These are phyloP conservation scores for Friedmanniomyces simplex DNA, from an alignment of 495 filamentous ascomycete species.

Conservation along the genomic window DNA sequence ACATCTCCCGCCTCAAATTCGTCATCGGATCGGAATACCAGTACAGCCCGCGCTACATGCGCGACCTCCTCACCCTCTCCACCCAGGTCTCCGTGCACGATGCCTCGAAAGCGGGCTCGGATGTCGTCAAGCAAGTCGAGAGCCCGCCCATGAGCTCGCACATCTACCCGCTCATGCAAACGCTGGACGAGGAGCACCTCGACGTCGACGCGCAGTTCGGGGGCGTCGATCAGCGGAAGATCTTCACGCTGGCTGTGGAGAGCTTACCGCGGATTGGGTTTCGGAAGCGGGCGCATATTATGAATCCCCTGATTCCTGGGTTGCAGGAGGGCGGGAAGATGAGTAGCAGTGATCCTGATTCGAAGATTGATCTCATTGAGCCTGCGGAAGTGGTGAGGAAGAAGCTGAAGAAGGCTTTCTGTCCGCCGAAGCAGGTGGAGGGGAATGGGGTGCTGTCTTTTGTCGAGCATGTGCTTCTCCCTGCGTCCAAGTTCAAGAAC, in stretches of 20 bases:
- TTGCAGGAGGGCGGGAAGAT: conserved; percentile 68
- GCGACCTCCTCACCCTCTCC: conserved; percentile 53
- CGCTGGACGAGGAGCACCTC: conserved; percentile 83
- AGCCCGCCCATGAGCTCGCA: conserved; percentile 67
- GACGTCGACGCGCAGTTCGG: conserved; percentile 73
- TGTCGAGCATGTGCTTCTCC: conserved; percentile 75
- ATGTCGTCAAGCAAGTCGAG: conserved; percentile 82
- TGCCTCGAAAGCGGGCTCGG: conserved; percentile 77
- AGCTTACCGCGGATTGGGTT: conserved; percentile 62
- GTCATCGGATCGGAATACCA: conserved; percentile 83
- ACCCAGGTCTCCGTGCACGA: conserved; percentile 42
- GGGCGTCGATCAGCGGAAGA: conserved; percentile 79
- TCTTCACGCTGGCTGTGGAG: conserved; percentile 74
- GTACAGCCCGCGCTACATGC: conserved; percentile 46
- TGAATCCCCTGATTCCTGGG: conserved; percentile 86
- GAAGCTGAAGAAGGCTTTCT: conserved; percentile 77
- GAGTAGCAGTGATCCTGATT: conserved; percentile 50
- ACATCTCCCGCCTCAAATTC: conserved; percentile 70
- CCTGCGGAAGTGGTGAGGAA: conserved; percentile 54
- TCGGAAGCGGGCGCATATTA: conserved; percentile 64
- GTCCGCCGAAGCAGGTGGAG: conserved; percentile 62
- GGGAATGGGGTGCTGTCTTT: conserved; percentile 78
- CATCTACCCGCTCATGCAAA: conserved; percentile 83
- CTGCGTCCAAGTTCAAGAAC: conserved; percentile 47
- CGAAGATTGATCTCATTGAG: conserved; percentile 89